Percentiles rank a stretch among this genome's conserved stretches.
Conservation (phyloP, 2,329 filamentous ascomycete species). For the Talaromyces sp. region DNA sequence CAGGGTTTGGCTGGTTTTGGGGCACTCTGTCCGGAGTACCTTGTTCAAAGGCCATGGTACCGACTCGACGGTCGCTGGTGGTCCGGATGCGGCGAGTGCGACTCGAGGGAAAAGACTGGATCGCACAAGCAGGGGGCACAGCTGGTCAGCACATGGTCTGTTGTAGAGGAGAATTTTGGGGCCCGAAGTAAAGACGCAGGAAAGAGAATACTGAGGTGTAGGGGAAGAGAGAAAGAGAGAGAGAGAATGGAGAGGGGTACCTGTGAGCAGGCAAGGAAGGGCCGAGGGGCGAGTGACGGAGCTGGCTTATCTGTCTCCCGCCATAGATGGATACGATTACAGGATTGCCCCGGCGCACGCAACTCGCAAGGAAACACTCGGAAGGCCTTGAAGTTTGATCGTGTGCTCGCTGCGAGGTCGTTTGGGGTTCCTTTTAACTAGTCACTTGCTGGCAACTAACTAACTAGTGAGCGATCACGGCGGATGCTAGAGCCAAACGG, state of each 20-base stretch:
- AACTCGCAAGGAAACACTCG: background rate
- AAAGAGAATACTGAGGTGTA: background rate
- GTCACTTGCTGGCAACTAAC: background rate
- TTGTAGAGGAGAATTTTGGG: background rate
- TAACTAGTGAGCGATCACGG: background rate
- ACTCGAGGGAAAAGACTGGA: constrained; percentile 1
- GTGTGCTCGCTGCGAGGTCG: background rate
- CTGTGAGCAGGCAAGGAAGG: background rate
- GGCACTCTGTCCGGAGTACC: constrained; percentile 11
- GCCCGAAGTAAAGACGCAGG: background rate
- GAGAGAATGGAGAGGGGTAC: background rate
- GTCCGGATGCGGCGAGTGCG: background rate
- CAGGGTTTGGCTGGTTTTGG: constrained; percentile 12
- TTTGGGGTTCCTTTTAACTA: background rate
- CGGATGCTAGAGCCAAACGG: background rate
- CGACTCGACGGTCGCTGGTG: background rate
- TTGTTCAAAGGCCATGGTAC: constrained; percentile 13
- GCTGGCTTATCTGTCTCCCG: background rate
- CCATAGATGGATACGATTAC: background rate
- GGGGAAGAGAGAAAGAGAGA: background rate
- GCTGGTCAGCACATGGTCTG: background rate
- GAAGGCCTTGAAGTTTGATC: too few relatives aligned
- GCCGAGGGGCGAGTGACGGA: background rate
- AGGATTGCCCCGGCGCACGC: background rate
- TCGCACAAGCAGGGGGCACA: constrained; percentile 3